Conservation (phyloP, 2,329 filamentous ascomycete genomes). For the Onygenales sp. region DNA sequence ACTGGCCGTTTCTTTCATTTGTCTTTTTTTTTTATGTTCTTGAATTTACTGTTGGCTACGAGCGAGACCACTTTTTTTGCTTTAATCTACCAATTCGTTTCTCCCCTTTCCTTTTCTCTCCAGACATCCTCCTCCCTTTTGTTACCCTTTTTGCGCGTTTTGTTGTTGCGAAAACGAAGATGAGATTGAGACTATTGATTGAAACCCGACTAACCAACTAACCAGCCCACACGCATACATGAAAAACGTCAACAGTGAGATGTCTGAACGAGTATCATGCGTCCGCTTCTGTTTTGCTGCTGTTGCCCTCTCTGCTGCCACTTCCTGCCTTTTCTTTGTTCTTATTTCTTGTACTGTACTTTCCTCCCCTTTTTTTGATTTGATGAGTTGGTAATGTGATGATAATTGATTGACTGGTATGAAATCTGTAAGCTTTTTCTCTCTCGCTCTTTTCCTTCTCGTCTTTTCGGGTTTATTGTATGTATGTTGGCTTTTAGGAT, state of each 20-base stretch:
- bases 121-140: slow-evolving; percentile 3
- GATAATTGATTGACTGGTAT: neutral
- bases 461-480: too few relatives aligned
- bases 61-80: neutral
- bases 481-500: too few relatives aligned
- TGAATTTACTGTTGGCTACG: slow-evolving; percentile 2
- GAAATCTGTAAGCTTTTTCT: neutral
- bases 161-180: slow-evolving; percentile 5
- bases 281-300: neutral
- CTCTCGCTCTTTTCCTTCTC: too few relatives aligned
- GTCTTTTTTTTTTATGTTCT: slow-evolving; percentile 9
- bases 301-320: neutral
- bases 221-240: neutral
- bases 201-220: too few relatives aligned
- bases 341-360: slow-evolving; percentile 17
- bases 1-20: slow-evolving; percentile 7
- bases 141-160: neutral
- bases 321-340: slow-evolving; percentile 12
- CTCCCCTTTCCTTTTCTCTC: slow-evolving; percentile 6
- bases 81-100: neutral
- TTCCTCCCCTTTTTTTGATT: slow-evolving; percentile 13
- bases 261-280: slow-evolving; percentile 1
- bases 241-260: neutral
- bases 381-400: neutral
- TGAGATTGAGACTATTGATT: slow-evolving; percentile 3